Evolutionary conservation across 2,329 filamentous ascomycete species (phyloP), one percentile per base, ranked within the genome.

Genomic region (Reticulascus tulasneorum): DNA sequence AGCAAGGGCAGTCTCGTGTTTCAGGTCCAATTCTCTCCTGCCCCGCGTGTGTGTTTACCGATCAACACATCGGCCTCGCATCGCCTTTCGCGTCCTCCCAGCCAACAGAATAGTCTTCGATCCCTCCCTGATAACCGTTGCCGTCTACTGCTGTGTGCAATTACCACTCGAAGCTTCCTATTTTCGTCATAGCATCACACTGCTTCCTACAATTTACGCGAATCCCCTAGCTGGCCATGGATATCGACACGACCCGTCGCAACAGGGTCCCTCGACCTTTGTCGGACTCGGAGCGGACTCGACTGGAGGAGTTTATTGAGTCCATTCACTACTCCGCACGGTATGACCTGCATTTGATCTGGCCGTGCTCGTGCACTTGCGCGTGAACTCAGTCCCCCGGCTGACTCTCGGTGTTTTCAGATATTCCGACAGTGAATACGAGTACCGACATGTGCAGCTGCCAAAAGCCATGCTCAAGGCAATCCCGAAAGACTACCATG

Each of bases 401-500:
- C 37, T 47, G 12, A 45, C 35, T 15, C 13, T 23, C 15, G 32
- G 13, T 23, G 8, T 24, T 16, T 33, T 22, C 59, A 97, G 93
- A 62, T 98, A 98, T 62, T 90, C 84, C 19, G 93, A 98, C 56
- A 82, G 79, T 64, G 79, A 93, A 63, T 95, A 82, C 64, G 93
- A 98, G 67, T 98, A 98, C 67, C 86, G 93, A 47, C 93, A 98
- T 64, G 93, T 98, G 40, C 90, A 96, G 64, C 79, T 98, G 20
- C 93, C 93, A 27, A 98, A 98, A 68, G 83, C 88, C 51, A 98
- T 98, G 93, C 81, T 98, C 47, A 97, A 97, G 67, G 85, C 79
- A 25, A 97, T 98, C 50, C 93, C 93, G 15, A 84, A 90, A 60
- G 91, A 96, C 47, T 95, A 95, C 64, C 91, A 94, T 57, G 90